Base-by-base conservation (phyloP, 495 filamentous ascomycete species). In the Annulohypoxylon moriforme region DNA sequence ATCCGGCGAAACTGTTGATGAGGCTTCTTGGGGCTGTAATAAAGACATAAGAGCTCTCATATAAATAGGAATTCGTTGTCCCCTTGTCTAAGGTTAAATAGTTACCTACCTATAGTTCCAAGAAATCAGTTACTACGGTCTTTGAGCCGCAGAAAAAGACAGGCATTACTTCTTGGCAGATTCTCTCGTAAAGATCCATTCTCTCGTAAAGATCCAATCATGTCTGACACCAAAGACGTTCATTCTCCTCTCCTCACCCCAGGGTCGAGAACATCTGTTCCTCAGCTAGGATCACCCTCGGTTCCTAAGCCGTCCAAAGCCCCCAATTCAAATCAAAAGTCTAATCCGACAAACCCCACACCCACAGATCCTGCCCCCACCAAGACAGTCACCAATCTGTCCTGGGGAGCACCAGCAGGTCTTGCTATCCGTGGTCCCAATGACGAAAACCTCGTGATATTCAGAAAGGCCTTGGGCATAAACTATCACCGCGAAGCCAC, bases 401-500 rank as follows among this genome's bases (percentile, higher is more conserved):
- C 77, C 2, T 84, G 82, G 82, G 78, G 79, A 29, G 60, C 70
- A n/a, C 81, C 82, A 0, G 80, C 75, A 4, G 82, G 82, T 5
- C 77, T 84, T 20, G 73, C 73, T 16, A 66, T 81, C 33, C 81
- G 81, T 31, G 63, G 67, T 7, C 57, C 71, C 29, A 84, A 84
- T 64, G 80, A 84, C 52, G 81, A 84, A 67, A 83, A 83, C 65
- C 79, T 84, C 4, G 40, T 74, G 29, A 83, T 84, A 34, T 84
- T 83, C 67, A 74, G 81, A 22, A 75, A 74, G 7, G 81, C 82
- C 0, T 65, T 84, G 0, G 82, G 82, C 0, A 84, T 84, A 73
- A 83, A 83, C 72, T 72, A 69, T 20, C 58, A 67, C 14, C 61
- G 60, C 7, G 64, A 72, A 24, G 10, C 42, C 2, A 8, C 49